Evolutionary conservation across 225 moss, liverwort and hornwort species (phyloP).

Genomic region (Sphagnum tenellum): DNA sequence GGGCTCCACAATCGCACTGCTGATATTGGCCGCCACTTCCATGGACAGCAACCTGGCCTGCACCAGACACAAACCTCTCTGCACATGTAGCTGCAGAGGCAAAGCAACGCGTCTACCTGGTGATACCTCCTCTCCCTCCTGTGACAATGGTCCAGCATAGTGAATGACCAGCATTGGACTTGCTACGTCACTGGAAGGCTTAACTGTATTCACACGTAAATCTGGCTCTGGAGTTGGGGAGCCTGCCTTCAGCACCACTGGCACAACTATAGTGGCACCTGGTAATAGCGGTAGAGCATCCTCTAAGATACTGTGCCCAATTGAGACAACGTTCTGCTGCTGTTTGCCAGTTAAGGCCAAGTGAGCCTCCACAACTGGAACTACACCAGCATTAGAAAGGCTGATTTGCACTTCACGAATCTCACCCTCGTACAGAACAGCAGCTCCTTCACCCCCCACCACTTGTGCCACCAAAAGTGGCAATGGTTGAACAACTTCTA

Average conservation of each 20-base stretch:
- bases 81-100: constrained; percentile 87
- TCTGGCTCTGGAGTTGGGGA: constrained; percentile 78
- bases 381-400: constrained; percentile 90
- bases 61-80: constrained; percentile 75
- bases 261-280: constrained; percentile 84
- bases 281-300: constrained; percentile 77
- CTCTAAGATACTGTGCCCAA: constrained; percentile 71
- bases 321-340: constrained; percentile 78
- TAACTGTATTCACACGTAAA: constrained; percentile 27
- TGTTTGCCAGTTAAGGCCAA: constrained; percentile 94
- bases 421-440: constrained; percentile 94
- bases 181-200: constrained; percentile 50
- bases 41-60: constrained; percentile 90
- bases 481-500: constrained; percentile 79
- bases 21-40: constrained; percentile 97
- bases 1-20: constrained; percentile 69
- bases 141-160: constrained; percentile 67
- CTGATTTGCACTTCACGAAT: constrained; percentile 87
- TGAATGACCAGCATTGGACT: constrained; percentile 92
- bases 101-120: constrained; percentile 83
- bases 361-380: constrained; percentile 84
- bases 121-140: constrained; percentile 55
- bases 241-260: constrained; percentile 87
- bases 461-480: constrained; percentile 83
- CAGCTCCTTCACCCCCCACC: constrained; percentile 96